Percentiles rank a stretch among this genome's conserved stretches.
These are phyloP conservation scores for Ophiostoma montium DNA, from an alignment of 2,329 filamentous ascomycete genomes.

Conservation along the genomic window DNA sequence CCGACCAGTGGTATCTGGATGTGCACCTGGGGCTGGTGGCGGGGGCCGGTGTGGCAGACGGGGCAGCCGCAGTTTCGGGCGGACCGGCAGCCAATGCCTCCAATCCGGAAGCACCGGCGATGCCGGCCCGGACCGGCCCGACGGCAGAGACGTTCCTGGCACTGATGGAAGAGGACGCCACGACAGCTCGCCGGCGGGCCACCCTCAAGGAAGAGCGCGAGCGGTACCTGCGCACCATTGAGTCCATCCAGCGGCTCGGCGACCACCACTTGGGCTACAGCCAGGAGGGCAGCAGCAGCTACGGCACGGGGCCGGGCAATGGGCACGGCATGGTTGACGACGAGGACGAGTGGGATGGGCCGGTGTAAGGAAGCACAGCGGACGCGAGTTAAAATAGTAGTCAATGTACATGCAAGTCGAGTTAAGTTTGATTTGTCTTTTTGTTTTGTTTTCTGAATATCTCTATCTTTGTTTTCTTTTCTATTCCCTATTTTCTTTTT, in stretches of 20 bases:
- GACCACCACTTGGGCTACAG: not conserved
- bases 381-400: too few species aligned
- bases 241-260: conserved; percentile 21
- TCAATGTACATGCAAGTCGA: too few species aligned
- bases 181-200: conserved; percentile 18
- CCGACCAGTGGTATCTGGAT: conserved; percentile 28
- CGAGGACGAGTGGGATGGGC: not conserved
- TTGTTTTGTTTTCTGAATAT: too few species aligned
- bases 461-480: too few species aligned
- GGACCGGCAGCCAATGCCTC: too few species aligned
- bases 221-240: conserved; percentile 22
- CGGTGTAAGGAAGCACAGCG: not conserved
- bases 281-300: not conserved
- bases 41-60: not conserved
- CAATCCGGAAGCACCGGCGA: too few species aligned
- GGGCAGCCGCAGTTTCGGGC: too few species aligned
- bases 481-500: too few species aligned
- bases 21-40: conserved; percentile 27
- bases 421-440: too few species aligned
- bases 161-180: conserved; percentile 25
- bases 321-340: not conserved
- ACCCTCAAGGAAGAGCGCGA: conserved; percentile 20
- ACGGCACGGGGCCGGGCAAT: not conserved
- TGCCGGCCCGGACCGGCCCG: not conserved
- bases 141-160: conserved; percentile 16